Conservation (phyloP, 2,329 filamentous ascomycete genomes). For the Zelopaecilomyces penicillatus region DNA sequence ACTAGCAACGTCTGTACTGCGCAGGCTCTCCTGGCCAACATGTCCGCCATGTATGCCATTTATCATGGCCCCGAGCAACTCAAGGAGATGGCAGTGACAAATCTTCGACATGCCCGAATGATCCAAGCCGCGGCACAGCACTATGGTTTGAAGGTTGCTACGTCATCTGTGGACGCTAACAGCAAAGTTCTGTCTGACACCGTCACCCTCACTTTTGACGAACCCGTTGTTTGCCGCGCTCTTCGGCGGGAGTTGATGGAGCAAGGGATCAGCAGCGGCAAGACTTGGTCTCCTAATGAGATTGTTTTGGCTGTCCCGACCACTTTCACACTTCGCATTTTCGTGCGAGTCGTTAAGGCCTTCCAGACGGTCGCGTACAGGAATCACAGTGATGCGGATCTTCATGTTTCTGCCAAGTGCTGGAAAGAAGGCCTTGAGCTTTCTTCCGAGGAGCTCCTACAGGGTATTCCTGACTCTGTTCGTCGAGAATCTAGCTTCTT, state of each 20-base stretch:
- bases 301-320: slow-evolving; percentile 19
- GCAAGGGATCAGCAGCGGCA: slow-evolving; percentile 67
- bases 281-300: slow-evolving; percentile 30
- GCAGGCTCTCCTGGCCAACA: slow-evolving; percentile 88
- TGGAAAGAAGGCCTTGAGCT: slow-evolving; percentile 28
- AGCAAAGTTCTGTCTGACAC: slow-evolving; percentile 69
- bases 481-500: slow-evolving; percentile 68
- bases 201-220: slow-evolving; percentile 51
- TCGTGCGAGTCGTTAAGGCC: slow-evolving; percentile 13
- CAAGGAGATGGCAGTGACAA: slow-evolving; percentile 71
- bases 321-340: slow-evolving; percentile 16
- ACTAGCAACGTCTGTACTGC: slow-evolving; percentile 97
- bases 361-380: slow-evolving; percentile 20
- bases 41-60: slow-evolving; percentile 89
- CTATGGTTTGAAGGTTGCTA: slow-evolving; percentile 55
- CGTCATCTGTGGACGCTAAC: slow-evolving; percentile 46
- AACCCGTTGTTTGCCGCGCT: slow-evolving; percentile 13
- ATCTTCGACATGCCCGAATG: slow-evolving; percentile 62
- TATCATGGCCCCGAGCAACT: slow-evolving; percentile 86
- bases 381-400: slow-evolving; percentile 14
- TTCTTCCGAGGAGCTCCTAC: slow-evolving; percentile 27
- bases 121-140: slow-evolving; percentile 56
- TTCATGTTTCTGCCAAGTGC: slow-evolving; percentile 29
- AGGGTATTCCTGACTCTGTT: slow-evolving; percentile 47
- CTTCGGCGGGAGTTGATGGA: slow-evolving; percentile 35